These are phyloP conservation scores for Leptodontidium sp. DNA, from an alignment of 2,329 filamentous ascomycete species.

Conservation along the genomic window DNA sequence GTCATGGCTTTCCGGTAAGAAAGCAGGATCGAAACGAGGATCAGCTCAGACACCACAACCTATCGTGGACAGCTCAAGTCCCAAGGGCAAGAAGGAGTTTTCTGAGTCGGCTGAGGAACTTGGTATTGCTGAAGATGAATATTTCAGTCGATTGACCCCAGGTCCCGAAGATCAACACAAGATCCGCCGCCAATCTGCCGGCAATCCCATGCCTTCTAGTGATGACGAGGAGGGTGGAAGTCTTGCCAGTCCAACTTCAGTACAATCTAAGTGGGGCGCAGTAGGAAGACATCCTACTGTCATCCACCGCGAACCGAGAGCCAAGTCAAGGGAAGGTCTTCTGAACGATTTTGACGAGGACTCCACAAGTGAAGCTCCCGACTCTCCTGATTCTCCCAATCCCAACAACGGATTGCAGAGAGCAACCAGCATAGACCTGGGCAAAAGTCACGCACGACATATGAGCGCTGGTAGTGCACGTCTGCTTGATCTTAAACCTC, in stretches of 20 bases:
- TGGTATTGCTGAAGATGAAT: slow-evolving; percentile 75
- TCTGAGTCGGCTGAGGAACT: slow-evolving; percentile 72
- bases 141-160: slow-evolving; percentile 65
- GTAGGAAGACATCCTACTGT: slow-evolving; percentile 64
- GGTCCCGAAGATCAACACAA: slow-evolving; percentile 45
- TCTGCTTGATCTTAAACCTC: slow-evolving; percentile 71
- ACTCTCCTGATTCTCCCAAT: slow-evolving; percentile 14
- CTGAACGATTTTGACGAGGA: slow-evolving; percentile 44
- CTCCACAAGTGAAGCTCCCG: slow-evolving; percentile 37
- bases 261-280: slow-evolving; percentile 46
- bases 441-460: slow-evolving; percentile 70
- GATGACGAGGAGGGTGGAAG: slow-evolving; percentile 64
- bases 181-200: slow-evolving; percentile 53
- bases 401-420: slow-evolving; percentile 56
- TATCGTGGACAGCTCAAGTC: slow-evolving; percentile 52
- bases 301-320: slow-evolving; percentile 63
- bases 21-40: slow-evolving; percentile 55
- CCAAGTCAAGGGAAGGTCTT: slow-evolving; percentile 69
- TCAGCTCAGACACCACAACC: slow-evolving; percentile 55
- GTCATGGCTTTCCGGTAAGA: slow-evolving; percentile 89
- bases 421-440: slow-evolving; percentile 72
- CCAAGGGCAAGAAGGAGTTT: slow-evolving; percentile 58
- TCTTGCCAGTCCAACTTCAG: slow-evolving; percentile 38
- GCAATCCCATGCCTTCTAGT: slow-evolving; percentile 60
- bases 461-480: slow-evolving; percentile 82